phyloP scores from a whole-genome alignment of 805 yeast genomes.

The Candida nanaspora region DNA sequence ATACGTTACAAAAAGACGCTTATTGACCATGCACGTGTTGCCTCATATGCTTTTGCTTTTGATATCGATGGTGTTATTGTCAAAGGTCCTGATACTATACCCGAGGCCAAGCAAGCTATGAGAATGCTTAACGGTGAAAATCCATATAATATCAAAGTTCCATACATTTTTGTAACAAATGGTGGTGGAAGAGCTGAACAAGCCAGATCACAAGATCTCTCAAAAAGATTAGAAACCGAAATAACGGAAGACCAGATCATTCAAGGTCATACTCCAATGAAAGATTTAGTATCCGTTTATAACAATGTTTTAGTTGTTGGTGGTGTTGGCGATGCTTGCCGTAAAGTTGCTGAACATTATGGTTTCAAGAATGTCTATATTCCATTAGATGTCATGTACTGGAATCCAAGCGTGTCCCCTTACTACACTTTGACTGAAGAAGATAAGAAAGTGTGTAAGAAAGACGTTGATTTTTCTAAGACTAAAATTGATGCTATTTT shows the following conservation, averaged over 20 bases:
- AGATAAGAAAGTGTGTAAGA: constrained; percentile 46
- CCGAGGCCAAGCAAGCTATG: constrained; percentile 71
- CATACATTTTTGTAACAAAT: constrained; percentile 80
- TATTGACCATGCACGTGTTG: constrained; percentile 66
- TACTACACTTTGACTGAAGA: constrained; percentile 74
- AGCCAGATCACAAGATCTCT: constrained; percentile 65
- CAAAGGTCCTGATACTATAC: constrained; percentile 77
- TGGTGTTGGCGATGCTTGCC: constrained; percentile 79
- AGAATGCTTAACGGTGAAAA: constrained; percentile 70
- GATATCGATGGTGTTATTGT: constrained; percentile 91
- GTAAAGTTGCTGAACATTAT: constrained; percentile 74
- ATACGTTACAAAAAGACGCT: constrained; percentile 41
- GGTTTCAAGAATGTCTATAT: constrained; percentile 80
- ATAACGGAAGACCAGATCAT: constrained; percentile 75
- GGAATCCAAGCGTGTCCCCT: constrained; percentile 84
- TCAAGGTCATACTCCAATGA: constrained; percentile 94
- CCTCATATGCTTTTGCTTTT: constrained; percentile 83
- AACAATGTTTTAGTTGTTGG: constrained; percentile 81
- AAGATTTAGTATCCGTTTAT: constrained; percentile 61
- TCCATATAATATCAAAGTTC: constrained; percentile 68
- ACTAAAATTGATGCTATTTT: constrained; percentile 70
- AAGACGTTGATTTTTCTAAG: constrained; percentile 59
- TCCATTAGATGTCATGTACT: constrained; percentile 74
- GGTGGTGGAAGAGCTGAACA: constrained; percentile 87
- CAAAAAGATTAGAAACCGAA: constrained; percentile 49